These are phyloP conservation scores for Cercospora sp. DNA, from an alignment of 2,329 filamentous ascomycete species.

Conservation along the genomic window DNA sequence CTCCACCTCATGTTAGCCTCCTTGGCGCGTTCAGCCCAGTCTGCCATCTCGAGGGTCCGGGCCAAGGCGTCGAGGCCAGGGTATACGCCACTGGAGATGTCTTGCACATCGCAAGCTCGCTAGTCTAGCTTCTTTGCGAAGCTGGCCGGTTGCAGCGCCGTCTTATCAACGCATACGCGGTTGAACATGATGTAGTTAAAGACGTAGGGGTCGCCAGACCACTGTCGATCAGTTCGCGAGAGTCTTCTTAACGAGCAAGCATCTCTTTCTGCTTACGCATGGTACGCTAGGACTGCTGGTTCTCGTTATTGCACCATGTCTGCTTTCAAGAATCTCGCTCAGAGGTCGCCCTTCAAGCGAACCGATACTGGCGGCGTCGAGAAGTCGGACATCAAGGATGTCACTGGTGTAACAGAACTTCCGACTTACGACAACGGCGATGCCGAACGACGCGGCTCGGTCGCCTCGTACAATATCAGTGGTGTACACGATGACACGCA, in stretches of 20 bases:
- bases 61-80: constrained; percentile 14
- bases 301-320: constrained; percentile 16
- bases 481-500: constrained; percentile 42
- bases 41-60: constrained; percentile 7
- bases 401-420: constrained; percentile 4
- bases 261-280: neutral
- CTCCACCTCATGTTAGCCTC: constrained; percentile 9
- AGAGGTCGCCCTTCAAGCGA: constrained; percentile 24
- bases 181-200: constrained; percentile 19
- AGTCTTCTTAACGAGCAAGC: neutral
- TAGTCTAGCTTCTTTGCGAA: constrained; percentile 12
- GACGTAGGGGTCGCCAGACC: neutral
- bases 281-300: constrained; percentile 2
- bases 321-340: constrained; percentile 20
- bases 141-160: constrained; percentile 6
- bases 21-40: constrained; percentile 16
- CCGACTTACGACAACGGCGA: constrained; percentile 23
- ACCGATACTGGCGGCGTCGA: constrained; percentile 19
- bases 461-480: constrained; percentile 27
- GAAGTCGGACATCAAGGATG: constrained; percentile 19
- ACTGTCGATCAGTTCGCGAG: neutral
- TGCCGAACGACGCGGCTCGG: constrained; percentile 30
- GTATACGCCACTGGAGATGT: constrained; percentile 9
- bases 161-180: constrained; percentile 15
- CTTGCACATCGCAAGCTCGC: constrained; percentile 15